phyloP scores from a whole-genome alignment of 371 early-diverging fungal species.

The Mucor circinelloides region DNA sequence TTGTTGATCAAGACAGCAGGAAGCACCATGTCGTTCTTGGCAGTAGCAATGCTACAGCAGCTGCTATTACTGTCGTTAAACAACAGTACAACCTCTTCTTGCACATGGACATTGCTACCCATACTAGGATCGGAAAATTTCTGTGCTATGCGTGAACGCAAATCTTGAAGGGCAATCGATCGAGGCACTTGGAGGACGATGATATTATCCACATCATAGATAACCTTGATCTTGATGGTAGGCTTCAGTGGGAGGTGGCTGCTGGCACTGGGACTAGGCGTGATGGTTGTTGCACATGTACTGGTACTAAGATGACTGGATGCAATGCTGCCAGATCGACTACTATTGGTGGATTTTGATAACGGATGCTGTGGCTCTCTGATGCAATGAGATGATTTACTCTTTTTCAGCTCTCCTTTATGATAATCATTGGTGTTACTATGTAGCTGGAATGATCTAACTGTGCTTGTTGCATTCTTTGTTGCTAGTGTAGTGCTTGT shows the following conservation, averaged over 20 bases:
- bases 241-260: not conserved
- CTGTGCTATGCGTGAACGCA: conserved; percentile 32
- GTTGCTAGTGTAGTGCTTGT: not conserved
- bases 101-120: conserved; percentile 5
- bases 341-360: not conserved
- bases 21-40: not conserved
- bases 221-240: conserved; percentile 40
- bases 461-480: not conserved
- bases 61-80: conserved; percentile 23
- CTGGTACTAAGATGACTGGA: conserved; percentile 1
- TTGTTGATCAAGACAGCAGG: conserved; percentile 26
- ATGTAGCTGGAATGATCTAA: conserved; percentile 1
- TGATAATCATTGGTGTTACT: not conserved
- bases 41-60: conserved; percentile 21
- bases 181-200: conserved; percentile 40
- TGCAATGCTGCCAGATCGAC: not conserved
- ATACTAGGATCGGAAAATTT: conserved; percentile 38
- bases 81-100: conserved; percentile 19
- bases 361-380: not conserved
- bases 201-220: conserved; percentile 40
- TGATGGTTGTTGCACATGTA: not conserved
- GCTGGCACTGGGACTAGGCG: not conserved
- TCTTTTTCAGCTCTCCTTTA: conserved; percentile 14
- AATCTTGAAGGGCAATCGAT: conserved; percentile 23
- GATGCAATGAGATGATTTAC: conserved; percentile 18